phyloP scores from a whole-genome alignment of 2,329 filamentous ascomycete species.

The Aureobasidium sp. region DNA sequence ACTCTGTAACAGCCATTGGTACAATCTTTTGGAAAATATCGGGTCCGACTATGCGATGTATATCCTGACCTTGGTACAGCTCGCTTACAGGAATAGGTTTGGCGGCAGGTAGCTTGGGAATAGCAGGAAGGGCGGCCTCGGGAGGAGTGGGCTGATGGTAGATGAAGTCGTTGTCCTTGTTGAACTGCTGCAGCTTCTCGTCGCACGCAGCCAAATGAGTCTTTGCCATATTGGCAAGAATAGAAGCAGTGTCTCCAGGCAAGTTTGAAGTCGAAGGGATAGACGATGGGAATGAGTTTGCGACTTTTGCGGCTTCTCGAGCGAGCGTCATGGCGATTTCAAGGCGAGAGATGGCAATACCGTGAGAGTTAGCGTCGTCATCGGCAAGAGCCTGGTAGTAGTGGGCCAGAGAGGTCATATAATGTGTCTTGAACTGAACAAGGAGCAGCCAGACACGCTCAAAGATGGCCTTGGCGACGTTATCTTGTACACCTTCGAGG shows the following conservation, averaged over 20 bases:
- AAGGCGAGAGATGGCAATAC: conserved; percentile 73
- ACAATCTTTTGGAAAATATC: conserved; percentile 97
- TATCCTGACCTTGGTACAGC: conserved; percentile 93
- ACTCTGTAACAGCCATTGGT: conserved; percentile 91
- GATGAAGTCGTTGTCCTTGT: conserved; percentile 96
- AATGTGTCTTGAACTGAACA: conserved; percentile 71
- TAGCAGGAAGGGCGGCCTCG: conserved; percentile 71
- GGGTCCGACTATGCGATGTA: conserved; percentile 91
- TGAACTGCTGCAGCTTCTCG: conserved; percentile 66
- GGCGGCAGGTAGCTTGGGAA: conserved; percentile 86
- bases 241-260: conserved; percentile 65
- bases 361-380: conserved; percentile 80
- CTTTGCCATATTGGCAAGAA: conserved; percentile 74
- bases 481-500: conserved; percentile 83
- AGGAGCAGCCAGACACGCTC: conserved; percentile 89
- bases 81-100: conserved; percentile 97
- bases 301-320: conserved; percentile 68
- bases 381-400: conserved; percentile 92
- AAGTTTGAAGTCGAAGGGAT: conserved; percentile 78
- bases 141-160: conserved; percentile 89
- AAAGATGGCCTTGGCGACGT: conserved; percentile 83
- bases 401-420: conserved; percentile 79
- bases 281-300: conserved; percentile 72
- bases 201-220: conserved; percentile 74
- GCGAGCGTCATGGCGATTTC: conserved; percentile 72